Base-by-base conservation (phyloP, 441 rosid genomes). In the Populus hybrid region DNA sequence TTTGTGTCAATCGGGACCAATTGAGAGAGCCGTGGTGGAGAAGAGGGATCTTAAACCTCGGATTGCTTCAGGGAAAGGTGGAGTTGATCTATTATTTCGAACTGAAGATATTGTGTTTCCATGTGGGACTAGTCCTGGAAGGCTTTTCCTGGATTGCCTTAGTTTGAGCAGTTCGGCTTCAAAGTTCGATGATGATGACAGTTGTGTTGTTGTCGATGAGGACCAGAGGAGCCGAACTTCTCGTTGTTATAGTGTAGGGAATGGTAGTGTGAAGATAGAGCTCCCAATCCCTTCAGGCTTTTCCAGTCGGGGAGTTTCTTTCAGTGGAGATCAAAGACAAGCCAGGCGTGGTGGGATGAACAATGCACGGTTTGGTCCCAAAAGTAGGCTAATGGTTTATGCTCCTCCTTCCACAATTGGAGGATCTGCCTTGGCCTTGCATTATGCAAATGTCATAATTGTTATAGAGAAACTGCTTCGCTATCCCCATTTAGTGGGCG, bases 401-500 rank as follows among this genome's bases (percentile, higher is more conserved):
- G 92, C 93, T 78, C 78, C 90, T 24, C 82, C 88, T 73, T 87
- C 91, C 18, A 92, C 99, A 0, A 83, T 94, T 70, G 99, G 99
- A 75, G 97, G 99, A 11, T 90, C 95, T 76, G 97, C 97, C 63
- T 84, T 95, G 36, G 92, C 98, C 61, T 80, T 95, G 80, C 99
- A 91, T 80, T 95, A 95, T 76, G 97, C 99, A 1, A 95, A 94
- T 78, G 89, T 95, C 8, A 87, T 95, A 76, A 91, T 95, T 64
- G 92, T 94, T 18, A 84, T 95, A n/a, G 97, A 95, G 89, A 95
- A 95, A 90, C 87, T 95, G 79, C 92, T 94, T 1, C 90, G 87
- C 20, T 91, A 94, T 64, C 99, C 99, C 76, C 99, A 95, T 86
- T 86, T 95, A 78, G 94, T 95, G n/a, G 99, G 99, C 0, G 98